Percentiles rank a stretch among this genome's conserved stretches.
These are phyloP conservation scores for Corynascus novoguineensis DNA, from an alignment of 495 filamentous ascomycete genomes.

Conservation along the genomic window DNA sequence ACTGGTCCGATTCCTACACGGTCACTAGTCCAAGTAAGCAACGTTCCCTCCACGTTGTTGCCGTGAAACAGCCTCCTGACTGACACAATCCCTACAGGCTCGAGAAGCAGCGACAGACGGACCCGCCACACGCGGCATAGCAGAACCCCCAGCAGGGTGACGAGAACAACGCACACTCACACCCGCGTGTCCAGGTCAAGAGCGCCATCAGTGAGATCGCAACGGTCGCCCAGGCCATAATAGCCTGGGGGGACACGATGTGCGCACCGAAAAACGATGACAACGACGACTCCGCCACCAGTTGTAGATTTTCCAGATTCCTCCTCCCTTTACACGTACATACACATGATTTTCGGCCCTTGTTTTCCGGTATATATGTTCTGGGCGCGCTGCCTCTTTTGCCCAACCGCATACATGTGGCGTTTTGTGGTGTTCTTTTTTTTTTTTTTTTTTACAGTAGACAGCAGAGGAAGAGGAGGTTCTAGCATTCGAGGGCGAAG, in stretches of 20 bases:
- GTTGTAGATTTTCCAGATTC: conserved; percentile 6
- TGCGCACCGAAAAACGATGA: not conserved
- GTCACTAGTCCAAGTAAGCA: conserved; percentile 45
- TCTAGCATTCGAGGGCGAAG: not conserved
- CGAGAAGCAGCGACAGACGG: conserved; percentile 32
- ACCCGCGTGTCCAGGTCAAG: conserved; percentile 31
- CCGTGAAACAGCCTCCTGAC: conserved; percentile 5
- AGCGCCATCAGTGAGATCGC: conserved; percentile 23
- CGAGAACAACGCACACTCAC: conserved; percentile 23
- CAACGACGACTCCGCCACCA: not conserved
- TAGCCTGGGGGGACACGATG: not conserved
- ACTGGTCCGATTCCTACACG: conserved; percentile 44
- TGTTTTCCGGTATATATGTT: conserved; percentile 8
- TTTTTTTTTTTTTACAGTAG: too few relatives aligned
- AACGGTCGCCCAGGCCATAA: conserved; percentile 7
- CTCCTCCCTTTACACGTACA: conserved; percentile 9
- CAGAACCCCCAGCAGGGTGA: conserved; percentile 25
- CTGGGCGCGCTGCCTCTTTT: not conserved
- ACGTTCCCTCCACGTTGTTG: not conserved
- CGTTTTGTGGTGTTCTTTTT: conserved; percentile 7
- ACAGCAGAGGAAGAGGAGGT: not conserved
- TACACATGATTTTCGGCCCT: conserved; percentile 9
- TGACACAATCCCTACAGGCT: conserved; percentile 33
- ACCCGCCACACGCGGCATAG: conserved; percentile 26
- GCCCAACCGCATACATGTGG: not conserved